Percentiles rank a stretch among this genome's conserved stretches.
These are phyloP conservation scores for Meyerozyma sp. DNA, from an alignment of 1,139 yeast species.

Conservation along the genomic window DNA sequence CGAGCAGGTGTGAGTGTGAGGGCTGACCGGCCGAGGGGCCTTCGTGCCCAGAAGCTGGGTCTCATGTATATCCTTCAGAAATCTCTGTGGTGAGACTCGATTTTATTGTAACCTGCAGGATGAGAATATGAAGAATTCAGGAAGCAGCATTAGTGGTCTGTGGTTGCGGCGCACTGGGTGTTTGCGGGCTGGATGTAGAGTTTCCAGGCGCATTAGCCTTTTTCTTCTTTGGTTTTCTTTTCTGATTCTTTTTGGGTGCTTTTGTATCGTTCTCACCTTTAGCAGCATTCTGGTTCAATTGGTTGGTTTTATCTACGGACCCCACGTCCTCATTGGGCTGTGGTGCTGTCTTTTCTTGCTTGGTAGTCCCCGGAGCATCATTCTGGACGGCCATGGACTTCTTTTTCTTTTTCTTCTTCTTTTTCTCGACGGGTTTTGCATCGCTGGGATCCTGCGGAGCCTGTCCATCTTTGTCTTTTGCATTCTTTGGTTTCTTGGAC, in stretches of 20 bases:
- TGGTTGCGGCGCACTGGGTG: background rate
- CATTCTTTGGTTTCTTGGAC: background rate
- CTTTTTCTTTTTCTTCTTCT: background rate
- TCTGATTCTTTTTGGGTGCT: background rate
- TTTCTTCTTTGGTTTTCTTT: background rate
- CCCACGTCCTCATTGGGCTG: too few relatives aligned
- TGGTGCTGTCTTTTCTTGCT: background rate
- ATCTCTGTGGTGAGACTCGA: background rate
- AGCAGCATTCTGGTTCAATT: background rate
- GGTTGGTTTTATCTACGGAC: too few relatives aligned
- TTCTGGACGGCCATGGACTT: too few relatives aligned
- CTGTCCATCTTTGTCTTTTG: background rate
- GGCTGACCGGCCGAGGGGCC: too few relatives aligned
- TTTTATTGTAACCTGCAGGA: background rate
- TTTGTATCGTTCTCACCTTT: background rate
- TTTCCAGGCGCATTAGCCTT: background rate
- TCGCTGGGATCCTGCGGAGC: background rate
- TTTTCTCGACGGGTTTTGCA: background rate
- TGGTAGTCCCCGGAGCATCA: background rate
- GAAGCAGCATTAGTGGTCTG: background rate
- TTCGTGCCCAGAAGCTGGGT: too few relatives aligned
- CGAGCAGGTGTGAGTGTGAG: too few relatives aligned
- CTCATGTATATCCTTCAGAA: background rate
- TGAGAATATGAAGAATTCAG: background rate
- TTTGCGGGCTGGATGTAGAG: background rate